phyloP scores from a whole-genome alignment of 1,139 yeast genomes.

The Pichia sp. region DNA sequence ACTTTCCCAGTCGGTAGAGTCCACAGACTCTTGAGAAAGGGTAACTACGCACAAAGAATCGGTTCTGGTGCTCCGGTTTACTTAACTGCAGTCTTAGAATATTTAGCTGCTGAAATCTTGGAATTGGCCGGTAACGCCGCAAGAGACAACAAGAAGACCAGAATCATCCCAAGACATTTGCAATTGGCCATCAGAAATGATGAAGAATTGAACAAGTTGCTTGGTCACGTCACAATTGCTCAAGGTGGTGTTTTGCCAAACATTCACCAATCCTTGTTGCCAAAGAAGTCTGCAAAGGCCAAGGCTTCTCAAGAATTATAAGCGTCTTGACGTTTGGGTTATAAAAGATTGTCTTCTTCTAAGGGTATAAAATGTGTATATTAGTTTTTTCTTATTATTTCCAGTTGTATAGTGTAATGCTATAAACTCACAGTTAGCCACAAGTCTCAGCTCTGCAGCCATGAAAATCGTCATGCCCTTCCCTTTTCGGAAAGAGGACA shows the following conservation, averaged over 20 bases:
- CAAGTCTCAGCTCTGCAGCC: not conserved
- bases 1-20: constrained; percentile 99
- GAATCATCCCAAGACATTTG: constrained; percentile 98
- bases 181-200: constrained; percentile 99
- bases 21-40: constrained; percentile 94
- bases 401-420: not conserved
- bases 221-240: constrained; percentile 98
- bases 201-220: constrained; percentile 93
- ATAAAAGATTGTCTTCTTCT: not conserved
- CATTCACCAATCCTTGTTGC: constrained; percentile 92
- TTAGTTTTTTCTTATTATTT: constrained; percentile 9
- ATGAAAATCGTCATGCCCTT: not conserved
- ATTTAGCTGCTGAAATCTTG: constrained; percentile 95
- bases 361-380: constrained; percentile 17
- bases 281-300: constrained; percentile 82
- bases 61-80: constrained; percentile 99
- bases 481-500: not conserved
- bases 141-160: constrained; percentile 94
- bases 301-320: constrained; percentile 87
- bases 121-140: constrained; percentile 99
- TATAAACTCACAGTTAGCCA: not conserved
- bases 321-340: constrained; percentile 21
- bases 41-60: constrained; percentile 98
- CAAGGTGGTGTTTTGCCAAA: constrained; percentile 99
- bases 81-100: constrained; percentile 94